Conservation (phyloP, 2,329 filamentous ascomycete genomes). For the Ophiostoma novo-ulmi region DNA sequence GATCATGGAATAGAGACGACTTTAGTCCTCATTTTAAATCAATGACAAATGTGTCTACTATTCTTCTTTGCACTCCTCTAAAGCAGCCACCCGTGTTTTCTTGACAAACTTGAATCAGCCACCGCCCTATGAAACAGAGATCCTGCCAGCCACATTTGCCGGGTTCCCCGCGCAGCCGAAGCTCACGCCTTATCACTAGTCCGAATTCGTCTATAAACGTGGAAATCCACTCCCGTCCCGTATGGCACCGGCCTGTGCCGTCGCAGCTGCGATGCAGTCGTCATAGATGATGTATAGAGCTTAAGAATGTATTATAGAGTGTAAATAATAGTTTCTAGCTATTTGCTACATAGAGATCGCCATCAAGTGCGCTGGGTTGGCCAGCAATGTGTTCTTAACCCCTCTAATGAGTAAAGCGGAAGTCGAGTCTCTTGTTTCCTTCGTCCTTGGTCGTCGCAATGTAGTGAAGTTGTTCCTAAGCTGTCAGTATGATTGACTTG, state of each 20-base stretch:
- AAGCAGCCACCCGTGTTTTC: neutral
- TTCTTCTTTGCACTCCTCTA: neutral
- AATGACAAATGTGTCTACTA: neutral
- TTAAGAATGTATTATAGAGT: neutral
- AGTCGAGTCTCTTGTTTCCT: slow-evolving; percentile 9
- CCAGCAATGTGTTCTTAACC: too few species aligned
- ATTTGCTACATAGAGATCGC: neutral
- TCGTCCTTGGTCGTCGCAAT: slow-evolving; percentile 4
- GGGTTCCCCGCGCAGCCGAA: slow-evolving; percentile 1
- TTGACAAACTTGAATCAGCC: neutral
- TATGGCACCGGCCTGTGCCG: neutral
- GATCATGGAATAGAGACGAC: neutral
- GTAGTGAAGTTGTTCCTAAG: slow-evolving; percentile 11
- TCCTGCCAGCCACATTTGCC: neutral
- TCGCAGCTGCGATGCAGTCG: neutral
- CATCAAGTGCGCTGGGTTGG: too few species aligned
- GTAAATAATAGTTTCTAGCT: neutral
- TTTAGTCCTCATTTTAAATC: neutral
- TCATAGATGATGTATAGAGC: neutral
- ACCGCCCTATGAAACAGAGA: neutral
- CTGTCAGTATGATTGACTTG: neutral
- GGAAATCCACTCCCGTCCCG: slow-evolving; percentile 1
- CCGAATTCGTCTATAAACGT: slow-evolving; percentile 13
- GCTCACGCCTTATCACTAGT: slow-evolving; percentile 1
- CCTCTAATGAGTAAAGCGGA: slow-evolving; percentile 3